These are phyloP conservation scores for Macrotyloma uniflorum DNA, from an alignment of 306 rosid species.

Conservation along the genomic window DNA sequence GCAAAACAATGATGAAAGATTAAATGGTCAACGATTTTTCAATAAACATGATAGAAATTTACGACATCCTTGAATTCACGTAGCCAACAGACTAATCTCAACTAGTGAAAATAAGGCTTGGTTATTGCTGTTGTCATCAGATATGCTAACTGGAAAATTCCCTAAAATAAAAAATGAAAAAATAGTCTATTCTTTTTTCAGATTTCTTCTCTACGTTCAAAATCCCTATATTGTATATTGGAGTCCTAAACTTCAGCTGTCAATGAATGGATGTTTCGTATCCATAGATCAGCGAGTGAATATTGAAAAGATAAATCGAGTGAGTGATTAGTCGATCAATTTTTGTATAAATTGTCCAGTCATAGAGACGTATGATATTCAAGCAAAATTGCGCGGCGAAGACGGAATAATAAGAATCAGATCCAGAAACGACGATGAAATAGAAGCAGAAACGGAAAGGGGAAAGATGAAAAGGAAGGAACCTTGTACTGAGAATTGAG, in stretches of 20 bases:
- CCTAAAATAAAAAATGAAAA: not conserved
- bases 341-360: constrained; percentile 3
- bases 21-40: not conserved
- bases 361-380: not conserved
- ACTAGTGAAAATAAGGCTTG: not conserved
- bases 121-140: not conserved
- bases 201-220: not conserved
- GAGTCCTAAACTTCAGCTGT: not conserved
- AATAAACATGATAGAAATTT: not conserved
- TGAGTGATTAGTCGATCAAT: not conserved
- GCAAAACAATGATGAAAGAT: not conserved
- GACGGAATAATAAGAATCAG: not conserved
- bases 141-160: not conserved
- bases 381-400: not conserved
- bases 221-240: not conserved
- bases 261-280: not conserved
- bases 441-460: not conserved
- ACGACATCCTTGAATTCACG: not conserved
- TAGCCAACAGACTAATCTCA: not conserved
- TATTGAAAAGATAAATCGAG: not conserved
- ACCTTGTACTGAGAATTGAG: constrained; percentile 99
- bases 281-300: not conserved
- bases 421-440: not conserved
- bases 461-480: not conserved
- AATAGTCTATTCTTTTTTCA: not conserved